phyloP scores from a whole-genome alignment of 345 rosid species.

The Erysimum cheiranthoides region DNA sequence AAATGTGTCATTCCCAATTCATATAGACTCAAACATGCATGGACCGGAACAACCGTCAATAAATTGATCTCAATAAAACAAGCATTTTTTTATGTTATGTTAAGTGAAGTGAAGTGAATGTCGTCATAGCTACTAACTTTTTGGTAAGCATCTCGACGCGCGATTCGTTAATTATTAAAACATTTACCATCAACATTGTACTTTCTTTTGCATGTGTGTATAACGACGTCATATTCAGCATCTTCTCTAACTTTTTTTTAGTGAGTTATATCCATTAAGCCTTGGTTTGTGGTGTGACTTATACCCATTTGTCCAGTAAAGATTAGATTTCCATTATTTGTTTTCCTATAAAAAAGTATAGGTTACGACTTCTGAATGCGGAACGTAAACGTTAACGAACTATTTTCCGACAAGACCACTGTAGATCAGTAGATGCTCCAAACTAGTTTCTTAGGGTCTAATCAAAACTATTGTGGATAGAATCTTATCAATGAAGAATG shows the following conservation, averaged over 20 bases:
- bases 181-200: neutral
- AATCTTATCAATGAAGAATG: slow-evolving; percentile 11
- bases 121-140: too few species aligned
- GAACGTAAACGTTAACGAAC: slow-evolving; percentile 4
- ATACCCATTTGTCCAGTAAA: neutral
- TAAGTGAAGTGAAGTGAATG: neutral
- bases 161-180: neutral
- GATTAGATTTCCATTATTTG: neutral
- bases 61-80: neutral
- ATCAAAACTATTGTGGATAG: slow-evolving; percentile 34
- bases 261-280: neutral
- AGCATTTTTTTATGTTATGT: neutral
- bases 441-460: slow-evolving; percentile 26
- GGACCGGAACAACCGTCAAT: neutral
- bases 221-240: slow-evolving; percentile 2
- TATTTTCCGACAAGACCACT: neutral
- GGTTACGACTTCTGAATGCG: neutral
- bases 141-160: neutral
- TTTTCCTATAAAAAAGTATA: neutral
- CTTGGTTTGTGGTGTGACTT: neutral
- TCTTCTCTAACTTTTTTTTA: neutral
- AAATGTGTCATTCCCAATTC: too few species aligned
- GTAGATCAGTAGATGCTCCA: slow-evolving; percentile 5
- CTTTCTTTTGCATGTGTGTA: slow-evolving; percentile 3
- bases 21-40: neutral